Evolutionary conservation across 129 eudicot genomes (phyloP).

Genomic region (Centaurea solstitialis): DNA sequence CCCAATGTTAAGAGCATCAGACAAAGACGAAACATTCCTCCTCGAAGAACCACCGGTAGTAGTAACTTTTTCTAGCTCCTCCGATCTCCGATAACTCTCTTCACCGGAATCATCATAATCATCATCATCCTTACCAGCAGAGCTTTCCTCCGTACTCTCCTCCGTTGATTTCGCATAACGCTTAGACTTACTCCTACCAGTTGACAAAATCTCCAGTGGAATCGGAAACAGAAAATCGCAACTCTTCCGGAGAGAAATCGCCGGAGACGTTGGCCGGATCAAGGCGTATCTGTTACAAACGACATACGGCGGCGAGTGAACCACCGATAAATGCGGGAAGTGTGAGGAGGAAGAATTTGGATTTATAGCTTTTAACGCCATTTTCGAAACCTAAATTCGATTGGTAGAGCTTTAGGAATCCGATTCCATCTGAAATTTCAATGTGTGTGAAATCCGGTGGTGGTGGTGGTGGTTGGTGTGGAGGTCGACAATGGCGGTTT

Average conservation of each 20-base stretch:
- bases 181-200: slow-evolving; percentile 34
- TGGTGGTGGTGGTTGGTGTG: slow-evolving; percentile 27
- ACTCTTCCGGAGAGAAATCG: slow-evolving; percentile 35
- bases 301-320: slow-evolving; percentile 30
- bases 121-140: slow-evolving; percentile 29
- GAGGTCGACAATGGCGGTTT: slow-evolving; percentile 17
- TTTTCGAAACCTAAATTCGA: slow-evolving; percentile 16
- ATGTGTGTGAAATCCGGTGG: slow-evolving; percentile 10
- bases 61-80: slow-evolving; percentile 27
- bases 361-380: slow-evolving; percentile 35
- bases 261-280: slow-evolving; percentile 37
- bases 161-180: slow-evolving; percentile 55
- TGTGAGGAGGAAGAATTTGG: slow-evolving; percentile 35
- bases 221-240: slow-evolving; percentile 35
- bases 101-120: slow-evolving; percentile 29
- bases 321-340: slow-evolving; percentile 42
- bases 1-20: slow-evolving; percentile 58
- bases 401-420: slow-evolving; percentile 13
- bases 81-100: slow-evolving; percentile 22
- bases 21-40: slow-evolving; percentile 34
- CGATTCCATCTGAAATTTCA: slow-evolving; percentile 3
- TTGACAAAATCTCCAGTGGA: slow-evolving; percentile 11
- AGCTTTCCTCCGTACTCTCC: slow-evolving; percentile 38
- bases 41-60: slow-evolving; percentile 34
- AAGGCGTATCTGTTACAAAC: slow-evolving; percentile 30